These are phyloP conservation scores for Pythium aphanidermatum DNA, from an alignment of 352 stramenopile genomes.

Conservation along the genomic window DNA sequence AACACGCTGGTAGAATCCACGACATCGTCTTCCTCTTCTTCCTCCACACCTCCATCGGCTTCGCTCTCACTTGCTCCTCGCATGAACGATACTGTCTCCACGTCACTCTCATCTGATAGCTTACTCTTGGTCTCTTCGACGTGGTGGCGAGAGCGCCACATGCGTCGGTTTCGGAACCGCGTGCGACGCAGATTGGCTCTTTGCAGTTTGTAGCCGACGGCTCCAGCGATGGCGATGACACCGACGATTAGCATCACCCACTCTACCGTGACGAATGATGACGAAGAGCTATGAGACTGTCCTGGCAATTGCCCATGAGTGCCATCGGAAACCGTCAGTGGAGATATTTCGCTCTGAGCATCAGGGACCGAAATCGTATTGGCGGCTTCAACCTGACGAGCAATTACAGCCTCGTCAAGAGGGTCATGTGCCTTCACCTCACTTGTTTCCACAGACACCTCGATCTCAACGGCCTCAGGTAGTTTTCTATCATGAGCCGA, in stretches of 20 bases:
- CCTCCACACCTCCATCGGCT: constrained; percentile 15
- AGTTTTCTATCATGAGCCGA: too few relatives aligned
- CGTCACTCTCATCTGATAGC: constrained; percentile 22
- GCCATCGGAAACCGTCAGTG: too few relatives aligned
- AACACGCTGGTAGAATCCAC: constrained; percentile 1
- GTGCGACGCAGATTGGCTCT: constrained; percentile 45
- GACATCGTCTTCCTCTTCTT: constrained; percentile 2
- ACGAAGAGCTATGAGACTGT: too few relatives aligned
- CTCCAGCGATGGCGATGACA: constrained; percentile 36
- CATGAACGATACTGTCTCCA: constrained; percentile 46
- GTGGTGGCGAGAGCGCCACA: constrained; percentile 19
- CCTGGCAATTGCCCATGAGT: too few relatives aligned
- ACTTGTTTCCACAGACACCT: too few relatives aligned
- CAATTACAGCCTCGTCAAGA: too few relatives aligned
- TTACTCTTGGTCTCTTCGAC: constrained; percentile 12
- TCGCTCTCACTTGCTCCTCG: constrained; percentile 23
- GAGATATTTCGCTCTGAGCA: too few relatives aligned
- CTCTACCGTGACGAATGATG: constrained; percentile 37
- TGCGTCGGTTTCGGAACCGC: constrained; percentile 35
- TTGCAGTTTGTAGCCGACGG: constrained; percentile 38
- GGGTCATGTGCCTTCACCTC: too few relatives aligned
- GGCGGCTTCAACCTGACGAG: too few relatives aligned
- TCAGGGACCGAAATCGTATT: too few relatives aligned
- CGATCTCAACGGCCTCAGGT: too few relatives aligned
- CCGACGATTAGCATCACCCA: constrained; percentile 29